Percentiles rank a stretch among this genome's conserved stretches.
Conservation (phyloP, 495 filamentous ascomycete species). For the Aspergillus coremiiformis region DNA sequence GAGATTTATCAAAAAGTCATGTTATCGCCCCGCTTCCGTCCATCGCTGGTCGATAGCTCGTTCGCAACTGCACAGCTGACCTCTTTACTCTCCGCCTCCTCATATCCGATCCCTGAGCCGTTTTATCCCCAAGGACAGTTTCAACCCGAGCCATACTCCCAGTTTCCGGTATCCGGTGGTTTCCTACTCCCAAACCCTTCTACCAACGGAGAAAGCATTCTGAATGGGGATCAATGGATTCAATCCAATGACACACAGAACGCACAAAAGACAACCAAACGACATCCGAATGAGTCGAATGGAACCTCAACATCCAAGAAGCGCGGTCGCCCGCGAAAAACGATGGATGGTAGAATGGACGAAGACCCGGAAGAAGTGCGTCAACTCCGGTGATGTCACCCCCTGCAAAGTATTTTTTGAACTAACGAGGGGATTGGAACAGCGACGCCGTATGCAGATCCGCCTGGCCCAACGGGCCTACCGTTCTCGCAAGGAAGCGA, state of each 20-base stretch:
- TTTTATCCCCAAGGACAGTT: not conserved
- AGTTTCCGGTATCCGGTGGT: not conserved
- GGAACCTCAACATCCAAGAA: slow-evolving; percentile 9
- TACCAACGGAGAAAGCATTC: not conserved
- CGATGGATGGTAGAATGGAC: slow-evolving; percentile 1
- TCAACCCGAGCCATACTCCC: not conserved
- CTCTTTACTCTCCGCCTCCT: slow-evolving; percentile 20
- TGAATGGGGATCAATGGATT: not conserved
- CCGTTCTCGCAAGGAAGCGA: slow-evolving; percentile 73
- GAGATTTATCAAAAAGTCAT: not conserved
- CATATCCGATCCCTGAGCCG: slow-evolving; percentile 17
- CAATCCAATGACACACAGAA: not conserved
- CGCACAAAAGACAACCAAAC: not conserved
- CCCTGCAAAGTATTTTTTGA: not conserved
- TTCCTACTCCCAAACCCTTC: not conserved
- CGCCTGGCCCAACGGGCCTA: slow-evolving; percentile 81
- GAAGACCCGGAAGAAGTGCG: slow-evolving; percentile 20
- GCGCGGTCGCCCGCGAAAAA: slow-evolving; percentile 16
- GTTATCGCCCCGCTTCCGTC: not conserved
- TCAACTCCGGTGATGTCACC: not conserved
- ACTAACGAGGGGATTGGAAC: not conserved
- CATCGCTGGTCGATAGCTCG: not conserved
- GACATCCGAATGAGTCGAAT: slow-evolving; percentile 4
- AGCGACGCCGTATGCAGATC: slow-evolving; percentile 84
- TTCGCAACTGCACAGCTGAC: slow-evolving; percentile 7